A percentile compares a stretch with the other conserved stretches of the same genome.
Evolutionary conservation across 768 basidiomycete species (phyloP).

Genomic region (Suillus paluster): DNA sequence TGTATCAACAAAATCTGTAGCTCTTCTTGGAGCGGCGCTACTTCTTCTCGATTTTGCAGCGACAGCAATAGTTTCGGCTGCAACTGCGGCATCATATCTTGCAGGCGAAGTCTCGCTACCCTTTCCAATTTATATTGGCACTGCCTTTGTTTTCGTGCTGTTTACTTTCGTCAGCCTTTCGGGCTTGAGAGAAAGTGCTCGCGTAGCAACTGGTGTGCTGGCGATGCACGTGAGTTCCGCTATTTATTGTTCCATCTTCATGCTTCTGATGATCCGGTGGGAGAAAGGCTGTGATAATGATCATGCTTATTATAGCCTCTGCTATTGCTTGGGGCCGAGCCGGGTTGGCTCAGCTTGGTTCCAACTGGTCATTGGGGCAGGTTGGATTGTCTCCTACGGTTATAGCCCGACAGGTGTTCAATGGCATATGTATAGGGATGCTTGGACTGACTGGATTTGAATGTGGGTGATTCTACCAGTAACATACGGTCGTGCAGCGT

Average conservation of each 20-base stretch:
- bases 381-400: constrained; percentile 30
- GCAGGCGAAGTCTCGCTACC: constrained; percentile 64
- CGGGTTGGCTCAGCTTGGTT: constrained; percentile 51
- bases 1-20: constrained; percentile 63
- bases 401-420: constrained; percentile 55
- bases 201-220: constrained; percentile 61
- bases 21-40: constrained; percentile 66
- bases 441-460: constrained; percentile 75
- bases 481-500: constrained; percentile 3
- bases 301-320: constrained; percentile 53
- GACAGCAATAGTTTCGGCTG: constrained; percentile 73
- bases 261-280: not conserved
- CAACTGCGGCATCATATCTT: constrained; percentile 71
- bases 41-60: constrained; percentile 74
- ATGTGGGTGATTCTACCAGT: constrained; percentile 41
- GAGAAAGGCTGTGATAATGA: constrained; percentile 58
- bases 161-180: constrained; percentile 59
- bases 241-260: not conserved
- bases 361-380: constrained; percentile 57
- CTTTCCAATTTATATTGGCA: constrained; percentile 56
- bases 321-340: constrained; percentile 52
- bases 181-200: constrained; percentile 65
- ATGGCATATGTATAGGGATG: constrained; percentile 73
- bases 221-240: constrained; percentile 55
- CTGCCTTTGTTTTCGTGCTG: constrained; percentile 55